Base-by-base conservation (phyloP, 2,329 filamentous ascomycete genomes). In the Trichoderma aggressivum region DNA sequence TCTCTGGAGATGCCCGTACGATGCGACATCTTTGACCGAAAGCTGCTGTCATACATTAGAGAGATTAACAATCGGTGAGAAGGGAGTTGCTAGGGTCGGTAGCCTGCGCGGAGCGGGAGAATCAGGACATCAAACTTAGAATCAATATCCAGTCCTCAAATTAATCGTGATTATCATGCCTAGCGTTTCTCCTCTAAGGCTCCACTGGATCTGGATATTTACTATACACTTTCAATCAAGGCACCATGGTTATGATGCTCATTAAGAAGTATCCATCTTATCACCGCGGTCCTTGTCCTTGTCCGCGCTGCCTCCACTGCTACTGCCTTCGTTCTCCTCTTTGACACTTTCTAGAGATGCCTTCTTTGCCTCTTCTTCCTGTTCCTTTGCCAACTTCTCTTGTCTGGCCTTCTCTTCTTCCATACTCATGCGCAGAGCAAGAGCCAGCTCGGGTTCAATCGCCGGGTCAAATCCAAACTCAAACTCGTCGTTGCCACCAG, bases 1-100 rank as follows among this genome's bases (percentile, higher is more conserved):
- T 94, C 96, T 78, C 86, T 97, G 71, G 96, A 99, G 84, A 99
- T 98, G 94, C 96, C 96, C 7, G 90, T 99, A 68, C 87, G 96
- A 73, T 97, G 96, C 82, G 96, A 98, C 79, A 92, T 94, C 76
- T 99, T 98, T 84, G 96, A 99, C 81, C 87, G 94, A 76, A 93
- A 93, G 81, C 81, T 98, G 74, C 87, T 88, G 75, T 92, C 90
- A 47, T 97, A 94, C 82, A 89, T 97, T 77, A 90, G 93, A 79
- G 88, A 89, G 79, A 86, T 90, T 76, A 91, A 91, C 78, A 90
- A 85, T 77, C 87, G 86, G 79, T 84, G 80, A 75, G 68, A 34
- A 64, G 26, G 28, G 32, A 16, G 14, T 11, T 21, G 21, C 16
- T 30, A n/a, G 56, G 21, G 50, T 58, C 47, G 47, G 47, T 53